Base-by-base conservation (phyloP, 768 basidiomycete genomes). In the Boletus insuetus region DNA sequence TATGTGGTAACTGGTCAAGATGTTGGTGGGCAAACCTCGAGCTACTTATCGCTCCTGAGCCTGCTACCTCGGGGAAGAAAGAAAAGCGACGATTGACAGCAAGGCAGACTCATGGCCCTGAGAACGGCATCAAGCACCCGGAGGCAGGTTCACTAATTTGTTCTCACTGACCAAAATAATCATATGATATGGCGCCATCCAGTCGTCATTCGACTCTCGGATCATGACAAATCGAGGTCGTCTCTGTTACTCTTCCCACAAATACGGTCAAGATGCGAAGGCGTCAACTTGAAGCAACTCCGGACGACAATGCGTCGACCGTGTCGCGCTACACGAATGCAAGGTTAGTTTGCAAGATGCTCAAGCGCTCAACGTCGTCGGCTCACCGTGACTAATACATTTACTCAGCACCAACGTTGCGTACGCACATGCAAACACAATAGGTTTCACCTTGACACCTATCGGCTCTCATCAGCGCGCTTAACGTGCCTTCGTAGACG, bases 221-320 rank as follows among this genome's bases (percentile, higher is more conserved):
- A 61, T 61, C 58, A 58, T 45, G 38, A 26, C 9, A 29, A 45
- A 29, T 24, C 24, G n/a, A 24, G 5, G 24, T 24, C 5, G 24
- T 22, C 22, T 22, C 22, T 22, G 22, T 22, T 22, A 22, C 22
- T 22, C 22, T 39, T n/a, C 38, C 38, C 38, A 39, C 38, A 19
- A 35, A 37, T n/a, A 59, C 46, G 5, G 29, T 8, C 24, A 3
- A 24, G 10, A 35, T 58, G 56, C 49, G 56, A 38, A 40, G 29
- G 19, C 46, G 32, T 22, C 26, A 40, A n/a, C n/a, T n/a, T n/a
- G n/a, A n/a, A 1, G 7, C 31, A 7, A 32, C 40, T 8, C 4
- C 19, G 35, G 55, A 57, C 44, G 53, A 66, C 58, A 24, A 58
- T 19, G 49, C 49, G 16, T 62, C 66, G 29, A 45, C 19, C 34